Conservation (phyloP, 1,139 yeast genomes). For the Kazachstania sp. region DNA sequence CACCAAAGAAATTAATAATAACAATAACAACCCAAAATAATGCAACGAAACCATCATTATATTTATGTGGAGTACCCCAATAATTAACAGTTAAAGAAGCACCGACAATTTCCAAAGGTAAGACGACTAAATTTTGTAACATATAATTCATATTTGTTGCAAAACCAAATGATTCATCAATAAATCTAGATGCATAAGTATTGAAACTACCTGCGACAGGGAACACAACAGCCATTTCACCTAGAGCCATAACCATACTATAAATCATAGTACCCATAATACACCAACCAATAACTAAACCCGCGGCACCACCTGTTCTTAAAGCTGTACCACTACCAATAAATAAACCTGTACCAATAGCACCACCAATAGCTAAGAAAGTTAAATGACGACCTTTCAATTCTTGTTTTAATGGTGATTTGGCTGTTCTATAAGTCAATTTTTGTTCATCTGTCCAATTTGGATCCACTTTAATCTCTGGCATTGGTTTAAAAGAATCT, state of each 20-base stretch:
- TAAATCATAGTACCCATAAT: slow-evolving; percentile 45
- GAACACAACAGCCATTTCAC: slow-evolving; percentile 57
- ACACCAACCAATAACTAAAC: slow-evolving; percentile 49
- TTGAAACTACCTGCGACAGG: slow-evolving; percentile 71
- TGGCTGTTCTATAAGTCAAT: slow-evolving; percentile 57
- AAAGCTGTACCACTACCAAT: slow-evolving; percentile 61
- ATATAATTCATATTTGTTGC: slow-evolving; percentile 68
- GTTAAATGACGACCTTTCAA: slow-evolving; percentile 60
- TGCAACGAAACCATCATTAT: slow-evolving; percentile 61
- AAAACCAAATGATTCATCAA: slow-evolving; percentile 68
- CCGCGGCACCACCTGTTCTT: slow-evolving; percentile 61
- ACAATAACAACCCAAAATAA: slow-evolving; percentile 53
- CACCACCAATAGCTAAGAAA: slow-evolving; percentile 84
- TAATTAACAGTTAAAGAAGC: slow-evolving; percentile 58
- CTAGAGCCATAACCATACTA: slow-evolving; percentile 59
- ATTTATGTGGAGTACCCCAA: slow-evolving; percentile 50
- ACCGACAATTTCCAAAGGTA: slow-evolving; percentile 67
- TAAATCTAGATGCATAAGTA: slow-evolving; percentile 54
- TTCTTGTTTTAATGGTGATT: slow-evolving; percentile 58
- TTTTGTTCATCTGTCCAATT: slow-evolving; percentile 58
- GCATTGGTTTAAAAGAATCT: slow-evolving; percentile 52
- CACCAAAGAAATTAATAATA: slow-evolving; percentile 47
- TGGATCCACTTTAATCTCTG: slow-evolving; percentile 55
- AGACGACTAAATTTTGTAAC: slow-evolving; percentile 57
- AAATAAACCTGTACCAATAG: slow-evolving; percentile 62